Percentiles rank a stretch among this genome's conserved stretches.
phyloP scores from a whole-genome alignment of 176 grass and related monocot genomes.

The Poa pratensis region DNA sequence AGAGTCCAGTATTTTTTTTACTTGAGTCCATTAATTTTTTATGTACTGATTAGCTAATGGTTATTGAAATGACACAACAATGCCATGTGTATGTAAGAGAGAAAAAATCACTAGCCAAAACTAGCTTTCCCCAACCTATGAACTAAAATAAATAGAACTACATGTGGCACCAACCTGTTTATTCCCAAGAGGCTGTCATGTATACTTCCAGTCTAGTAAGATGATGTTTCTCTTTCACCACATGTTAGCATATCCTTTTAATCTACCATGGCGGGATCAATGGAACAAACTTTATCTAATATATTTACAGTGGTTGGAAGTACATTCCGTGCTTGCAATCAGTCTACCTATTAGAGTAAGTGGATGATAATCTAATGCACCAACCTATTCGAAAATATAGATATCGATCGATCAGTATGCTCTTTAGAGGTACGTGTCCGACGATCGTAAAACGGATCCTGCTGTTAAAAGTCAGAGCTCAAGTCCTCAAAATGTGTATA shows the following conservation, averaged over 20 bases:
- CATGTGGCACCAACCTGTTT: conserved; percentile 6
- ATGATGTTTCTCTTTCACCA: conserved; percentile 44
- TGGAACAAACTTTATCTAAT: conserved; percentile 10
- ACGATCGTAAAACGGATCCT: neutral
- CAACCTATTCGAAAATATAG: neutral
- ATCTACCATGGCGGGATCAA: conserved; percentile 19
- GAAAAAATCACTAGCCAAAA: conserved; percentile 14
- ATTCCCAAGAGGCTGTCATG: conserved; percentile 15
- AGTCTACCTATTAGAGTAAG: neutral
- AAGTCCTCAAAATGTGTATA: neutral
- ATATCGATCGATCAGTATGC: neutral
- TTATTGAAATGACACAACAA: neutral
- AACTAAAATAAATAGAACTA: conserved; percentile 28
- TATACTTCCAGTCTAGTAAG: conserved; percentile 14
- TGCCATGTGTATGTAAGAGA: neutral
- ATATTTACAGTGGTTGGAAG: conserved; percentile 49
- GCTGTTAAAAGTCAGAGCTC: neutral
- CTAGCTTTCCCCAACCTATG: conserved; percentile 21
- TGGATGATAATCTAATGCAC: conserved; percentile 1
- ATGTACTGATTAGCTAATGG: neutral
- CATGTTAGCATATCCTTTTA: conserved; percentile 30
- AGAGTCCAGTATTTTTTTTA: neutral
- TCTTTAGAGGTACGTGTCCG: neutral
- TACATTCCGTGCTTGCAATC: conserved; percentile 42
- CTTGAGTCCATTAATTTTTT: neutral